Conservation (phyloP, 1,284 basidiomycete species). For the Baeospora myosura region DNA sequence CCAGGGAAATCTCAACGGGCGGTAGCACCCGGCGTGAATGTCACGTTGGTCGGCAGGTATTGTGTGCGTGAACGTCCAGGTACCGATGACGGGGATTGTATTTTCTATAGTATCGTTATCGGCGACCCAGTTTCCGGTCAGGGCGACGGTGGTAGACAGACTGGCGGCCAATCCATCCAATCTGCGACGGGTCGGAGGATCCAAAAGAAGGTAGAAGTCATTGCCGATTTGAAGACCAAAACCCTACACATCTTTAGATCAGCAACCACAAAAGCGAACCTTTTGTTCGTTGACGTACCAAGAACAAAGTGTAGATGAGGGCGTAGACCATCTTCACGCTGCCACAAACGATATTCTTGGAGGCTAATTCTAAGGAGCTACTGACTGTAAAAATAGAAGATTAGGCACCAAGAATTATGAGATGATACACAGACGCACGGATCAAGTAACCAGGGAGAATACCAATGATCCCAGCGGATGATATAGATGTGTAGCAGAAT, state of each 20-base stretch:
- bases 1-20: conserved; percentile 62
- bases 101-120: conserved; percentile 50
- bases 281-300: conserved; percentile 44
- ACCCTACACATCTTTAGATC: conserved; percentile 36
- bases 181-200: conserved; percentile 47
- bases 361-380: conserved; percentile 80
- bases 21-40: conserved; percentile 62
- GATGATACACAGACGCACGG: conserved; percentile 37
- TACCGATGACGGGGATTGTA: conserved; percentile 50
- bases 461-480: conserved; percentile 73
- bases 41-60: conserved; percentile 35
- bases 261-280: conserved; percentile 8
- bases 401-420: conserved; percentile 11
- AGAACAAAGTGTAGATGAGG: conserved; percentile 82
- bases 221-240: conserved; percentile 87
- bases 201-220: conserved; percentile 77
- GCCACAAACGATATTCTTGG: conserved; percentile 82
- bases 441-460: conserved; percentile 82
- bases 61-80: conserved; percentile 68
- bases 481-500: conserved; percentile 86
- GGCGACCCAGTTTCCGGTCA: conserved; percentile 63
- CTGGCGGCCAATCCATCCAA: conserved; percentile 46
- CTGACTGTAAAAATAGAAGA: conserved; percentile 63
- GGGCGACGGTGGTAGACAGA: conserved; percentile 38
- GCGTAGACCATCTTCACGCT: conserved; percentile 89